Conservation (phyloP, 2,329 filamentous ascomycete species). For the Colletotrichum navitas region DNA sequence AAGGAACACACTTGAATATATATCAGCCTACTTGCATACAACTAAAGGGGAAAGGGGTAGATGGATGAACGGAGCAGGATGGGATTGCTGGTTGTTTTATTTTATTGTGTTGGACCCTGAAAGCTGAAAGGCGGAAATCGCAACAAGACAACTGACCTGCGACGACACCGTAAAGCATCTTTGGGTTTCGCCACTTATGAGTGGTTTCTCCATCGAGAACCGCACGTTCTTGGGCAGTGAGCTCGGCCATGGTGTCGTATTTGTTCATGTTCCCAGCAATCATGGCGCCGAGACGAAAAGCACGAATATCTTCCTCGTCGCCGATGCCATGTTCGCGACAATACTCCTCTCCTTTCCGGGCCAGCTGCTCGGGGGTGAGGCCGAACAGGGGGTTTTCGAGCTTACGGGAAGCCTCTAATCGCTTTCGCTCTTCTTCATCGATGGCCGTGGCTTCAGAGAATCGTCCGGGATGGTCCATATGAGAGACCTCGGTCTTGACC, state of each 20-base stretch:
- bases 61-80: not conserved
- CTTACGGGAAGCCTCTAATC: conserved; percentile 53
- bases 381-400: conserved; percentile 58
- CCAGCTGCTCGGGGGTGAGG: conserved; percentile 60
- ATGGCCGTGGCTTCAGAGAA: conserved; percentile 34
- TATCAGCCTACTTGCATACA: not conserved
- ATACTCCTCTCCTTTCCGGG: conserved; percentile 69
- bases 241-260: conserved; percentile 62
- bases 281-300: conserved; percentile 71
- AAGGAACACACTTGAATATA: conserved; percentile 66
- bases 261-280: conserved; percentile 66
- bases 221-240: conserved; percentile 69
- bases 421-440: conserved; percentile 47
- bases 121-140: not conserved
- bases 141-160: conserved; percentile 54
- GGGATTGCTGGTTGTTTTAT: too few relatives aligned
- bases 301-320: conserved; percentile 67
- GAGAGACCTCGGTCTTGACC: conserved; percentile 12
- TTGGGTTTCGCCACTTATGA: conserved; percentile 77
- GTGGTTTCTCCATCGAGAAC: conserved; percentile 71
- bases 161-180: conserved; percentile 74
- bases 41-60: not conserved
- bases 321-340: conserved; percentile 67
- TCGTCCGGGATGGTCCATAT: conserved; percentile 22
- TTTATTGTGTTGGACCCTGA: not conserved